Conservation (phyloP, 164 flowering plant species). For the Chloranthus sessilifolius region DNA sequence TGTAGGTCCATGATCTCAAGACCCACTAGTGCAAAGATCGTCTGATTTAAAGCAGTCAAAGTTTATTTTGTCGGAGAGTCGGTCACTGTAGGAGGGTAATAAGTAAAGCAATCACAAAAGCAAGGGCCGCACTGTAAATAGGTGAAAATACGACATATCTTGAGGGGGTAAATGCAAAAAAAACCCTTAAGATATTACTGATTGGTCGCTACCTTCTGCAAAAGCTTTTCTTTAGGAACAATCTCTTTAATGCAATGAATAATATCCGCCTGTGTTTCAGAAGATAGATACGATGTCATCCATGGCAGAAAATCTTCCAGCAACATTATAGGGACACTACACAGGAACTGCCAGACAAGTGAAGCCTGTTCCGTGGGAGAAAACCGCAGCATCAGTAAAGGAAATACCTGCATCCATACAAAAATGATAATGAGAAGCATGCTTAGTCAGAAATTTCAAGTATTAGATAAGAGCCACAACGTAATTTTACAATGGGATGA, state of each 20-base stretch:
- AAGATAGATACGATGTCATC: constrained; percentile 54
- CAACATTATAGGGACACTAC: constrained; percentile 64
- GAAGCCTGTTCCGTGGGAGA: constrained; percentile 66
- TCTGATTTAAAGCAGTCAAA: too few species aligned
- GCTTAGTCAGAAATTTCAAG: too few species aligned
- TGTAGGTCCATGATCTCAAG: too few species aligned
- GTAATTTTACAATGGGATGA: too few species aligned
- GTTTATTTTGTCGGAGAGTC: too few species aligned
- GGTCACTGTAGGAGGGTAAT: too few species aligned
- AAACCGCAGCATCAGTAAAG: constrained; percentile 53
- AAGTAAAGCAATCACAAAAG: too few species aligned
- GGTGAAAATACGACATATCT: too few species aligned
- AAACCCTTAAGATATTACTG: not conserved
- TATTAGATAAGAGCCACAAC: too few species aligned
- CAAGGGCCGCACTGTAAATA: too few species aligned
- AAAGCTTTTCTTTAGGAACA: constrained; percentile 52
- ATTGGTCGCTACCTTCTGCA: constrained; percentile 56
- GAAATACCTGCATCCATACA: constrained; percentile 64
- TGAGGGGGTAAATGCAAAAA: too few species aligned
- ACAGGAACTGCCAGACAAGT: constrained; percentile 75
- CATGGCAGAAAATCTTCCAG: constrained; percentile 71
- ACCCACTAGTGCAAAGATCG: too few species aligned
- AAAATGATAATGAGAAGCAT: not conserved
- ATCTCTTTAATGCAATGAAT: constrained; percentile 35
- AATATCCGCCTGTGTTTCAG: constrained; percentile 40